Conservation (phyloP, 495 filamentous ascomycete genomes). For the Hypoxylon trugodes region DNA sequence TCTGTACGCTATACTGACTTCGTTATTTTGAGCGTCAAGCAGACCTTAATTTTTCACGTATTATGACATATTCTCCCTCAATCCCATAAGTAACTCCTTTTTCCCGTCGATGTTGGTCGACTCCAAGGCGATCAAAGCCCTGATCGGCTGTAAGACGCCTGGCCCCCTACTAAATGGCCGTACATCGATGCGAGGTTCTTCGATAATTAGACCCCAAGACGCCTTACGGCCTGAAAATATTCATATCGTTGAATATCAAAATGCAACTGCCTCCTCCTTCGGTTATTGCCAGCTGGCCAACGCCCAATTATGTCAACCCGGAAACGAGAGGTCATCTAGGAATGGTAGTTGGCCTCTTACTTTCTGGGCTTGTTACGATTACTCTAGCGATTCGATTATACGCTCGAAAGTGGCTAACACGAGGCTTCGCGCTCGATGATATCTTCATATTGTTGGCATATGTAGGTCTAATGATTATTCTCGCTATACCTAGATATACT, state of each 20-base stretch:
- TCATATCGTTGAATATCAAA: constrained; percentile 6
- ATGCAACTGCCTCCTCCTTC: constrained; percentile 58
- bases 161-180: background rate
- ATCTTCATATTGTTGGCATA: constrained; percentile 54
- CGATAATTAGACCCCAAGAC: background rate
- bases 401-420: constrained; percentile 54
- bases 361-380: constrained; percentile 50
- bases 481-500: constrained; percentile 13
- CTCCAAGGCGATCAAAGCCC: background rate
- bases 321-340: constrained; percentile 57
- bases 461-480: constrained; percentile 18
- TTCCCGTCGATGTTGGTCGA: background rate
- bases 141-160: background rate
- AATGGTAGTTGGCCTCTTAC: constrained; percentile 53
- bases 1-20: background rate
- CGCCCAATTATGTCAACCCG: constrained; percentile 64
- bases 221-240: background rate
- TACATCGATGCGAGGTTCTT: background rate
- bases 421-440: constrained; percentile 60
- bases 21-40: background rate
- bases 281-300: constrained; percentile 60
- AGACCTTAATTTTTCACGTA: background rate
- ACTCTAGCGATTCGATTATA: constrained; percentile 59
- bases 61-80: background rate
- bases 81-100: background rate